These are phyloP conservation scores for Aquilaria sinensis DNA, from an alignment of 345 rosid genomes.

Conservation along the genomic window DNA sequence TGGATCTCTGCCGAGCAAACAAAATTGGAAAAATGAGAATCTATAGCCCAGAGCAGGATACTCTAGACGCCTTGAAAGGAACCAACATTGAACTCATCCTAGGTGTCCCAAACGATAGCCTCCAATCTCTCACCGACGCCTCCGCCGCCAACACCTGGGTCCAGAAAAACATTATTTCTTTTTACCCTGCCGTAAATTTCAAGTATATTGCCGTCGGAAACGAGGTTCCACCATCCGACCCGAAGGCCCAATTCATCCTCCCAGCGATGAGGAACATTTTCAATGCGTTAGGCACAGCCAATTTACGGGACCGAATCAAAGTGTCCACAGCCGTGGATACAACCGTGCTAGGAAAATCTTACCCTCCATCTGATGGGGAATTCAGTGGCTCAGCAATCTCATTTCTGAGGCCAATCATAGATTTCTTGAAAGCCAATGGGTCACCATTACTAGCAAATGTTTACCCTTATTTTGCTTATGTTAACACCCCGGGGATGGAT, in stretches of 20 bases:
- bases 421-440: slow-evolving; percentile 21
- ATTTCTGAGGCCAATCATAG: slow-evolving; percentile 25
- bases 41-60: not conserved
- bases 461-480: slow-evolving; percentile 34
- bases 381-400: slow-evolving; percentile 22
- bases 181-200: slow-evolving; percentile 20
- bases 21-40: not conserved
- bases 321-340: slow-evolving; percentile 35
- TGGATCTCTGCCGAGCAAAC: not conserved
- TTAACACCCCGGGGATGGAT: slow-evolving; percentile 10
- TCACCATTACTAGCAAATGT: slow-evolving; percentile 35
- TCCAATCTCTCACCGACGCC: slow-evolving; percentile 19
- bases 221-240: slow-evolving; percentile 24
- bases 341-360: slow-evolving; percentile 27
- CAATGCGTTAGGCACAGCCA: slow-evolving; percentile 21
- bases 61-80: not conserved
- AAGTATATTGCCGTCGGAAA: slow-evolving; percentile 32
- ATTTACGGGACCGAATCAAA: slow-evolving; percentile 32
- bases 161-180: slow-evolving; percentile 19
- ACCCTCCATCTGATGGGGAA: slow-evolving; percentile 39
- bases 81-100: not conserved
- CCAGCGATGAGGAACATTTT: slow-evolving; percentile 46
- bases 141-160: slow-evolving; percentile 17
- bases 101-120: slow-evolving; percentile 20
- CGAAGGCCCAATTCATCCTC: slow-evolving; percentile 20